These are phyloP conservation scores for Pascua guehoae DNA, from an alignment of 1,284 basidiomycete species.

Conservation along the genomic window DNA sequence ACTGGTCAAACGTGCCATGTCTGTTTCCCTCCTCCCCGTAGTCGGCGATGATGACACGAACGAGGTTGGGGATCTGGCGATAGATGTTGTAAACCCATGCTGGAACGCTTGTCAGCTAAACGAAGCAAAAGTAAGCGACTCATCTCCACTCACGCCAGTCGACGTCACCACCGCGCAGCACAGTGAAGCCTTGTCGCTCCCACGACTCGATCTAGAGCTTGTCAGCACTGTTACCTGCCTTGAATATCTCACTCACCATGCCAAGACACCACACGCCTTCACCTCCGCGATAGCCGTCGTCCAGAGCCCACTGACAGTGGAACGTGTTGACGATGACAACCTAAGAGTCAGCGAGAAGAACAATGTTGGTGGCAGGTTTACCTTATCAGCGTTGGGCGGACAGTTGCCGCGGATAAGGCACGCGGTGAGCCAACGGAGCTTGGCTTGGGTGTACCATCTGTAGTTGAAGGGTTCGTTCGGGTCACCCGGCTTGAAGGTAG, in stretches of 20 bases:
- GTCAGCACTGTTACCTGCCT: conserved; percentile 2
- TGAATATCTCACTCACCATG: conserved; percentile 2
- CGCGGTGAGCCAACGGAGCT: conserved; percentile 9
- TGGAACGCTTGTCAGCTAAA: not conserved
- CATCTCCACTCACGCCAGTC: conserved; percentile 15
- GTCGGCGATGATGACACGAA: conserved; percentile 19
- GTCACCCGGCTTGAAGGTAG: too few relatives aligned
- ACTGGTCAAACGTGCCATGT: conserved; percentile 2
- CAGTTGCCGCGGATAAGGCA: conserved; percentile 11
- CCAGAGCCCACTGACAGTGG: conserved; percentile 10
- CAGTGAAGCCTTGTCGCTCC: conserved; percentile 23
- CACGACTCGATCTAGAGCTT: not conserved
- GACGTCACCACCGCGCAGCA: conserved; percentile 6
- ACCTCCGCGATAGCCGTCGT: conserved; percentile 9
- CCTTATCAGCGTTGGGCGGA: conserved; percentile 7
- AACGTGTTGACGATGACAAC: conserved; percentile 4
- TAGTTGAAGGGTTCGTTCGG: not conserved
- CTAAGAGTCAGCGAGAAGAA: not conserved
- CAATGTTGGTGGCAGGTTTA: not conserved
- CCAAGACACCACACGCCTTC: conserved; percentile 11
- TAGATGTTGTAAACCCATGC: conserved; percentile 24
- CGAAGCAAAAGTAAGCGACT: conserved; percentile 8
- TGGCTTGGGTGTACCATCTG: conserved; percentile 11
- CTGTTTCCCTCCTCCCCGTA: not conserved
- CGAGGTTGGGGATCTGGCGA: conserved; percentile 22